Percentiles rank a stretch among this genome's conserved stretches.
These are phyloP conservation scores for Boletus rubescentipes DNA, from an alignment of 768 basidiomycete species.

Conservation along the genomic window DNA sequence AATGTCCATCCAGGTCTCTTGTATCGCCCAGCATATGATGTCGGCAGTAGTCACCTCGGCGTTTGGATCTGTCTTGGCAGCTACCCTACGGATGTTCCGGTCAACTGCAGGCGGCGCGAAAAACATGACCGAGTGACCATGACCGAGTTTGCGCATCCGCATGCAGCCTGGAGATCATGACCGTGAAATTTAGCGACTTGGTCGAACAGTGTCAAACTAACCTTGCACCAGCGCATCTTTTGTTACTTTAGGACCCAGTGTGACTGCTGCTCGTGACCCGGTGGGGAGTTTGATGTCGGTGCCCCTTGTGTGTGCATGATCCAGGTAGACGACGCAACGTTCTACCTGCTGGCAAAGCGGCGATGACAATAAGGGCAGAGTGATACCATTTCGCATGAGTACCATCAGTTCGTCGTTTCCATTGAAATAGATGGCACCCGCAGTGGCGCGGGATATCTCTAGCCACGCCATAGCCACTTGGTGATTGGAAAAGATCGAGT, in stretches of 20 bases:
- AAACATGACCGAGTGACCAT: slow-evolving; percentile 46
- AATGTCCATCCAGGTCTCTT: too few species aligned
- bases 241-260: too few species aligned
- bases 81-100: slow-evolving; percentile 30
- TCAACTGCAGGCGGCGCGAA: slow-evolving; percentile 43
- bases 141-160: slow-evolving; percentile 48
- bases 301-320: too few species aligned
- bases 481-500: background rate
- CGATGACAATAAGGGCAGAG: slow-evolving; percentile 26
- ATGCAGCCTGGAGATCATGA: slow-evolving; percentile 40
- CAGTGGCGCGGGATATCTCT: background rate
- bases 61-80: slow-evolving; percentile 7
- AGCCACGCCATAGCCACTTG: slow-evolving; percentile 45
- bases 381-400: slow-evolving; percentile 19
- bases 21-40: too few species aligned
- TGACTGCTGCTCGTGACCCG: too few species aligned
- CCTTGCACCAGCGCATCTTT: slow-evolving; percentile 37
- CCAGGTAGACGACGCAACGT: slow-evolving; percentile 33
- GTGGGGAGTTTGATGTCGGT: too few species aligned
- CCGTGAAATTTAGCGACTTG: background rate
- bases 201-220: slow-evolving; percentile 5
- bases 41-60: slow-evolving; percentile 1
- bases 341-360: slow-evolving; percentile 28
- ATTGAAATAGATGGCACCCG: slow-evolving; percentile 30
- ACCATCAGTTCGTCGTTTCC: too few species aligned